A percentile compares a stretch with the other conserved stretches of the same genome.
Evolutionary conservation across 2,329 filamentous ascomycete genomes (phyloP).

Genomic region (Neofusicoccum sp.): DNA sequence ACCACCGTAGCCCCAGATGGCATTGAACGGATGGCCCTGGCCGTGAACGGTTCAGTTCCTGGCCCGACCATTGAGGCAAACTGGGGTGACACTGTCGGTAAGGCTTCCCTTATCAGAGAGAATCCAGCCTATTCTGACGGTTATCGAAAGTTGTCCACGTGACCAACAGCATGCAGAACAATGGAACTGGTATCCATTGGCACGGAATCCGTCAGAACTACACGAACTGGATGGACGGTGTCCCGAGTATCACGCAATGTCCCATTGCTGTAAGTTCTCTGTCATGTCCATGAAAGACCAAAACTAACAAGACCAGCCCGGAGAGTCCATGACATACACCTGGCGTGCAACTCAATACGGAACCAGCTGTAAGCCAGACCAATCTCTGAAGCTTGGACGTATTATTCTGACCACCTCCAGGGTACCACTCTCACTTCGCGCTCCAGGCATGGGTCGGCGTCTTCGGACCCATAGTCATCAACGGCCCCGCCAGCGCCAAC

Average conservation of each 20-base stretch:
- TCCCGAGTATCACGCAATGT: slow-evolving; percentile 65
- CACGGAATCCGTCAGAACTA: slow-evolving; percentile 71
- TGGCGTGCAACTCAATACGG: slow-evolving; percentile 57
- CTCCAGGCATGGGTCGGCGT: slow-evolving; percentile 42
- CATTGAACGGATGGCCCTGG: slow-evolving; percentile 65
- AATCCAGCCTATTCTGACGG: neutral
- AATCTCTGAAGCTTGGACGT: neutral
- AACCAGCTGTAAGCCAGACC: slow-evolving; percentile 26
- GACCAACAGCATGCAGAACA: slow-evolving; percentile 60
- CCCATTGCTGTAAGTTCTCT: slow-evolving; percentile 47
- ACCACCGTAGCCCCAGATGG: slow-evolving; percentile 65
- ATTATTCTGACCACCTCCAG: slow-evolving; percentile 33
- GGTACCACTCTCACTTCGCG: slow-evolving; percentile 63
- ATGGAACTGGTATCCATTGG: slow-evolving; percentile 63
- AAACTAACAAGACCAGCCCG: slow-evolving; percentile 22
- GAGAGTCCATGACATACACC: slow-evolving; percentile 36
- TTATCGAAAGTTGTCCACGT: slow-evolving; percentile 50
- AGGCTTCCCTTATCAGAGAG: neutral
- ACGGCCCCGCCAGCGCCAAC: slow-evolving; percentile 40
- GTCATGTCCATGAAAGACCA: neutral
- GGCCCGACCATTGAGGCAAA: slow-evolving; percentile 64
- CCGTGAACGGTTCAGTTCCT: slow-evolving; percentile 76
- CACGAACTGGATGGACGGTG: slow-evolving; percentile 69
- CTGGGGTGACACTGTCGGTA: slow-evolving; percentile 54
- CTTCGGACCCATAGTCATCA: slow-evolving; percentile 37